Evolutionary conservation across 2,329 filamentous ascomycete genomes (phyloP).

Genomic region (Trichoderma arundinaceum): DNA sequence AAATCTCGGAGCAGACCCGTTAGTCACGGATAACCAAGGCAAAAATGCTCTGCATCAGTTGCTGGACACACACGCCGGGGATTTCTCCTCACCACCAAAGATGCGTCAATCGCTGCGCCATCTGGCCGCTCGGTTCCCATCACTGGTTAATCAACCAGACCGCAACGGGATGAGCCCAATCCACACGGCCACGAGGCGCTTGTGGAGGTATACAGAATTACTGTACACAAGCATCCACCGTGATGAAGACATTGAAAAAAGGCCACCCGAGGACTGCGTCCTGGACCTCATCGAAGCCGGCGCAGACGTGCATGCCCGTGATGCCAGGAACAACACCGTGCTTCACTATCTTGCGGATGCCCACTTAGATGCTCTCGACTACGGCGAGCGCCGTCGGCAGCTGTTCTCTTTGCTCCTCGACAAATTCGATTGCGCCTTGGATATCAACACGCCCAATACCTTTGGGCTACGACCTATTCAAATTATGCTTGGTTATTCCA

Average conservation of each 20-base stretch:
- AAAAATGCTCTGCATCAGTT: conserved; percentile 19
- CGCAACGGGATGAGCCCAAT: not conserved
- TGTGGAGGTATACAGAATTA: not conserved
- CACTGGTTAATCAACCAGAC: conserved; percentile 1
- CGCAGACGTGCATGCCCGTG: conserved; percentile 6
- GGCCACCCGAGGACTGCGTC: not conserved
- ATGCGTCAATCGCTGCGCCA: not conserved
- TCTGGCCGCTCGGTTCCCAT: not conserved
- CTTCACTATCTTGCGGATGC: conserved; percentile 17
- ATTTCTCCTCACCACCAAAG: not conserved
- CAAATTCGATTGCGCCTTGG: not conserved
- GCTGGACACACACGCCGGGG: not conserved
- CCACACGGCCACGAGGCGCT: conserved; percentile 1
- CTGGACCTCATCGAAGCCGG: not conserved
- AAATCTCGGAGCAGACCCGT: not conserved
- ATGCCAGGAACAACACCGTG: not conserved
- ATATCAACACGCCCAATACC: conserved; percentile 2
- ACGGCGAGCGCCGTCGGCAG: not conserved
- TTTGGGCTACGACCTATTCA: not conserved
- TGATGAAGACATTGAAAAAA: not conserved
- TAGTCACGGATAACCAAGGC: conserved; percentile 8
- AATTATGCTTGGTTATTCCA: not conserved
- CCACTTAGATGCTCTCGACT: not conserved
- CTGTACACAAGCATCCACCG: not conserved
- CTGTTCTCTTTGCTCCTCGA: not conserved